Conservation (phyloP, 345 rosid genomes). For the Leavenworthia alabamica region DNA sequence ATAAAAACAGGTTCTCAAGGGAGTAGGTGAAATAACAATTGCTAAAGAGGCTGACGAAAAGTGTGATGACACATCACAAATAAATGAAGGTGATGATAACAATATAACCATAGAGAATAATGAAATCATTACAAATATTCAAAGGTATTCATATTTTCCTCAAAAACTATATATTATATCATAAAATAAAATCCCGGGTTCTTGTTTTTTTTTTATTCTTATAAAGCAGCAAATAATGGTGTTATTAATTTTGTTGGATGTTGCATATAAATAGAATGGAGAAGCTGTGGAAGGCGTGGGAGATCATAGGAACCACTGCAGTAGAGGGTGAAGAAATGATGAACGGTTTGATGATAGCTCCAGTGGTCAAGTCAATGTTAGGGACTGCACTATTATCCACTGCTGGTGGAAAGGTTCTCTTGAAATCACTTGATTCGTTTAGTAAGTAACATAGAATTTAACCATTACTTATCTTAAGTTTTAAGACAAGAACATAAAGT, state of each 20-base stretch:
- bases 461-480: background rate
- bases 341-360: conserved; percentile 49
- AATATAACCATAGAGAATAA: conserved; percentile 34
- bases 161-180: background rate
- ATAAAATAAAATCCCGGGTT: background rate
- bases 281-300: conserved; percentile 56
- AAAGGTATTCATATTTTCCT: conserved; percentile 41
- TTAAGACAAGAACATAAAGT: no score
- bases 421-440: conserved; percentile 75
- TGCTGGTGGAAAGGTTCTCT: conserved; percentile 65
- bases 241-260: background rate
- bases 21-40: conserved; percentile 34
- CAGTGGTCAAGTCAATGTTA: conserved; percentile 53
- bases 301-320: conserved; percentile 26
- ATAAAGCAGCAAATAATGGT: background rate
- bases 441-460: conserved; percentile 41
- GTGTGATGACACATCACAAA: conserved; percentile 20
- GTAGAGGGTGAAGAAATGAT: conserved; percentile 43
- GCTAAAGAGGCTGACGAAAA: conserved; percentile 36
- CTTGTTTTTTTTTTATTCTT: background rate
- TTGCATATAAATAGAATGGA: conserved; percentile 37
- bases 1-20: conserved; percentile 44
- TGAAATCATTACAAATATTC: conserved; percentile 48
- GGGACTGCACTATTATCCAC: conserved; percentile 56
- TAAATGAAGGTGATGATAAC: conserved; percentile 27